Base-by-base conservation (phyloP, 129 eudicot genomes). In the Lactuca saligna region DNA sequence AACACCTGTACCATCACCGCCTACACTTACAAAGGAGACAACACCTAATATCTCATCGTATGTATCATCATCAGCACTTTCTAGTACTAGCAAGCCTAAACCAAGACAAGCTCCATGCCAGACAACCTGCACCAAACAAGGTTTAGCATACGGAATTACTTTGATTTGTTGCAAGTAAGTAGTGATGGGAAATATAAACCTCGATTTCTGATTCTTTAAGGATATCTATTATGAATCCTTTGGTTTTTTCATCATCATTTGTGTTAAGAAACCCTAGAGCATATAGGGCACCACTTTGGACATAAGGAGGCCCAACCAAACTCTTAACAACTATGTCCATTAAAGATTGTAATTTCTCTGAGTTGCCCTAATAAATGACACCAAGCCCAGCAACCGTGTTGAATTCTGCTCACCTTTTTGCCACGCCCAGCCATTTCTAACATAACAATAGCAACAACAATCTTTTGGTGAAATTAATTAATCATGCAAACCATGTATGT, bases 41-140 rank as follows among this genome's bases (percentile, higher is more conserved):
- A 91, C 95, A 62, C 75, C 88, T 69, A 88, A 86, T 31, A 92
- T 70, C 63, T 92, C 98, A 54, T 92, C 98, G 59, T 79, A 89
- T 7, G 88, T 80, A 17, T 88, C 96, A 66, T 88, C 95, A 77
- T 92, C 98, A 33, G 91, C 98, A 54, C 96, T 92, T 62, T 96
- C 98, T 41, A 92, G 51, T 49, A 96, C 89, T 20, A 96, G 91
- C 84, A 92, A 71, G 35, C 96, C 98, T 66, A 92, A 89, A 74
- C 98, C 98, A 56, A 92, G 78, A 68, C 98, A 92, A 67, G 98
- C 96, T 67, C 98, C 98, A 57, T 92, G 96, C 80, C 88, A 96
- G 55, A 92, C 88, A 66, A 92, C 98, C 86, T 88, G 17, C 91
- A 71, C 29, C 29, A 25, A 25, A 25, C 29, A 25, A 25, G 29